phyloP scores from a whole-genome alignment of 331 rosid genomes.

The Pyrus hybrid region DNA sequence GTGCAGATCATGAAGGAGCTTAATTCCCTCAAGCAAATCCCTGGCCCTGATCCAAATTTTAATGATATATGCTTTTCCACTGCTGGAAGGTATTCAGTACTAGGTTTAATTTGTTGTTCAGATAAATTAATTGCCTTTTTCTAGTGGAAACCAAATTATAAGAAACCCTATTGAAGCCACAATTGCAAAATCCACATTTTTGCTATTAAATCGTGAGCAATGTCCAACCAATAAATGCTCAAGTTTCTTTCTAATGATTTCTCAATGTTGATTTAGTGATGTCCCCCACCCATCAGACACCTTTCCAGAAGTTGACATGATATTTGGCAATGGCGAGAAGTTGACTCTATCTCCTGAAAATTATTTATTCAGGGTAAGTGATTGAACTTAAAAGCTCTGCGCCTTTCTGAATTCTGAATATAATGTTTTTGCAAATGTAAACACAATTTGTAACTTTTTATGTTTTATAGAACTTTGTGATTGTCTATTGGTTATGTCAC shows the following conservation, averaged over 20 bases:
- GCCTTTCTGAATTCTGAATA: not conserved
- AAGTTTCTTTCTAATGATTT: constrained; percentile 4
- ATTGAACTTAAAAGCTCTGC: not conserved
- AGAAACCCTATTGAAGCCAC: not conserved
- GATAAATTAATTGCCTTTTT: not conserved
- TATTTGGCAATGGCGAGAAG: constrained; percentile 69
- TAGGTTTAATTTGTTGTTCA: constrained; percentile 4
- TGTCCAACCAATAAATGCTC: not conserved
- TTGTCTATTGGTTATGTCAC: constrained; percentile 12
- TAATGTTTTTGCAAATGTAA: not conserved
- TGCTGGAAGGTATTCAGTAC: constrained; percentile 55
- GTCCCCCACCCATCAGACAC: constrained; percentile 45
- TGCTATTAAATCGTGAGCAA: not conserved
- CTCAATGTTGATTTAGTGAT: constrained; percentile 42
- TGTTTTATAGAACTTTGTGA: constrained; percentile 2
- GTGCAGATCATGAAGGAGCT: constrained; percentile 66
- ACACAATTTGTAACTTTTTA: not conserved
- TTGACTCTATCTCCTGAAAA: constrained; percentile 86
- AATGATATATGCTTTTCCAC: constrained; percentile 75
- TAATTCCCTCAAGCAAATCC: constrained; percentile 47
- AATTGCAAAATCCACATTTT: not conserved
- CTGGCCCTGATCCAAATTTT: constrained; percentile 85
- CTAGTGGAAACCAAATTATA: not conserved
- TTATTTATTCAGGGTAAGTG: constrained; percentile 80
- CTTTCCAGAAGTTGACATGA: constrained; percentile 88